Evolutionary conservation across 441 rosid genomes (phyloP).

Genomic region (Breynia disticha): DNA sequence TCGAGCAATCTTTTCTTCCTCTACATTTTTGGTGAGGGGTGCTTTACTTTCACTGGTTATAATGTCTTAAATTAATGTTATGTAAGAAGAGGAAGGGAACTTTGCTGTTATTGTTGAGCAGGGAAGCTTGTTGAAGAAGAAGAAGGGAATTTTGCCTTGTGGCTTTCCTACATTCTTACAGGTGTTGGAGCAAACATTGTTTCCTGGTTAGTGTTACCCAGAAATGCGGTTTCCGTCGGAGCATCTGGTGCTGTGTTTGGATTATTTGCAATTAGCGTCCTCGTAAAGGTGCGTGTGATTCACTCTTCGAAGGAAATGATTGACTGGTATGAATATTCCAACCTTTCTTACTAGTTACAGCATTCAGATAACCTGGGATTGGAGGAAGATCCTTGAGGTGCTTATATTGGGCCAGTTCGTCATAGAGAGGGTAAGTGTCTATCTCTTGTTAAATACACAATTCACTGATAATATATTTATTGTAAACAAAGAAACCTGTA

Average conservation of each 20-base stretch:
- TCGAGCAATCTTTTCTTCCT: constrained; percentile 92
- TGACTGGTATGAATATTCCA: neutral
- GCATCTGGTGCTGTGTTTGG: constrained; percentile 97
- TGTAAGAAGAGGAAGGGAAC: constrained; percentile 14
- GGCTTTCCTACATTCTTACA: constrained; percentile 73
- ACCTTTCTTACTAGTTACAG: constrained; percentile 12
- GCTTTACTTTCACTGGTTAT: constrained; percentile 8
- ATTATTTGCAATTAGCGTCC: constrained; percentile 76
- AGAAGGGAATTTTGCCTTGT: constrained; percentile 75
- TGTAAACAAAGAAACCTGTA: neutral
- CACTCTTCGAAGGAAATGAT: neutral
- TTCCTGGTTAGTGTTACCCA: constrained; percentile 82
- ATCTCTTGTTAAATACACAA: neutral
- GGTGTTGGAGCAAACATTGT: constrained; percentile 88
- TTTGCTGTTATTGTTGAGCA: constrained; percentile 16
- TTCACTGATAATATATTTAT: neutral
- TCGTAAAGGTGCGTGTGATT: constrained; percentile 54
- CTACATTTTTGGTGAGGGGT: constrained; percentile 78
- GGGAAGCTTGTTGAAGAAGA: constrained; percentile 95
- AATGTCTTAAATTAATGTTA: constrained; percentile 8
- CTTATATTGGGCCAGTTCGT: constrained; percentile 92
- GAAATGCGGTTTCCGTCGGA: constrained; percentile 85
- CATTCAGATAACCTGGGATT: constrained; percentile 81
- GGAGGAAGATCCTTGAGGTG: constrained; percentile 96
- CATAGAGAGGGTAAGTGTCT: constrained; percentile 50